Evolutionary conservation across 495 filamentous ascomycete genomes (phyloP), one percentile per base, ranked within the genome.

Genomic region (Podospora comata): DNA sequence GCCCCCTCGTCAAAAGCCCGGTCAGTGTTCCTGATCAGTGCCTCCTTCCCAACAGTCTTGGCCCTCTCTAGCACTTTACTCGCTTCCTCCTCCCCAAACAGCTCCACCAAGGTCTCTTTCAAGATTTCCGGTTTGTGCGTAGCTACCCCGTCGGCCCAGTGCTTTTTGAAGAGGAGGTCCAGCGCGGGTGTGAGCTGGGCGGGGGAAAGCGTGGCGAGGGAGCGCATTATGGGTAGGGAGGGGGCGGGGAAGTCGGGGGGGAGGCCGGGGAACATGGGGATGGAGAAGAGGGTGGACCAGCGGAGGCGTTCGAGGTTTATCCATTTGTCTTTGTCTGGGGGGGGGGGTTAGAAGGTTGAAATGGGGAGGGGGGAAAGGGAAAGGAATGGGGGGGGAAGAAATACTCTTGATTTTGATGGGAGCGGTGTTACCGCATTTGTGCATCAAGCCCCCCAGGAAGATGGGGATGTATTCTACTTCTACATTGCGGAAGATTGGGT

Each of bases 401-500:
- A 55, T 75, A 90, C 89, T 92, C 74, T 89, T 91, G 78, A 92
- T 87, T 19, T 82, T 76, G 44, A 92, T 79, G 1, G 90, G 90
- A 2, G 89, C 73, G 5, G 75, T 86, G 70, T 90, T 92, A 28
- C 81, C 83, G 73, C 85, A 89, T 74, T 78, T 79, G 66, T 89
- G 84, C 84, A 93, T 89, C 65, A 93, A 71, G 0, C 89, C 90
- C 2, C 89, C 88, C 0, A 92, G 82, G 68, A 91, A 86, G 54
- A 92, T 86, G 28, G 90, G 90, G 3, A 90, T 79, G 67, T 88
- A 91, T 16, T 75, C 87, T 39, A 91, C 75, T 0, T 90, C 82
- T 74, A 83, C 85, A 66, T 81, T 76, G 30, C 81, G 76, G 74
- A 92, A 93, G 1, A 84, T 76, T 2, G 84, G 80, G 60, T 89